Conservation (phyloP, 2,329 filamentous ascomycete species). For the Hortaea sp. region DNA sequence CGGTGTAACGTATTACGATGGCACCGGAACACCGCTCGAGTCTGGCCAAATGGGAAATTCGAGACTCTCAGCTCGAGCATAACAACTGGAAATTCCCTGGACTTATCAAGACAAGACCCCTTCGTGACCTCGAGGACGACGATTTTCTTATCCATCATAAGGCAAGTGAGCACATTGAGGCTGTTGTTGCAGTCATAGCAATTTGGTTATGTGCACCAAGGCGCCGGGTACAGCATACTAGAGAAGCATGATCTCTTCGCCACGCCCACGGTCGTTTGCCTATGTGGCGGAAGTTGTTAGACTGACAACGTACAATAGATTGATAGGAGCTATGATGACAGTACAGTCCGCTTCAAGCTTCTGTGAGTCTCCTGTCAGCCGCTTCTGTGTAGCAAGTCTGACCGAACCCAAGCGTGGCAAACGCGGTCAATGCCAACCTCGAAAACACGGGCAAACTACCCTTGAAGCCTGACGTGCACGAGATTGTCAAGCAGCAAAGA, state of each 20-base stretch:
- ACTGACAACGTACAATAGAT: constrained; percentile 10
- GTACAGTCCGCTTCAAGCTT: constrained; percentile 25
- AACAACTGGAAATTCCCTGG: constrained; percentile 23
- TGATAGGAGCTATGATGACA: constrained; percentile 26
- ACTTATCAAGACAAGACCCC: constrained; percentile 18
- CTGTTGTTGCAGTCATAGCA: no score
- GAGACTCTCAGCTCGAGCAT: constrained; percentile 24
- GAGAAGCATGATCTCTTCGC: neutral
- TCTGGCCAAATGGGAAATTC: constrained; percentile 11
- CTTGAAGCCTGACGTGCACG: constrained; percentile 14
- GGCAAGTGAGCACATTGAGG: constrained; percentile 2
- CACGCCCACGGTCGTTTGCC: no score
- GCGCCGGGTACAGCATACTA: no score
- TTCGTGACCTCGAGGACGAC: constrained; percentile 22
- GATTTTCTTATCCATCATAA: constrained; percentile 25
- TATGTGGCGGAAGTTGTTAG: no score
- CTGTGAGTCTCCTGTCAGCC: constrained; percentile 11
- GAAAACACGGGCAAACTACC: constrained; percentile 19
- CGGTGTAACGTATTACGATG: no score
- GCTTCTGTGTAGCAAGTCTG: neutral
- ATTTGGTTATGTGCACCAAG: no score
- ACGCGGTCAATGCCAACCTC: constrained; percentile 20
- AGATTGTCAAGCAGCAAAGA: constrained; percentile 18
- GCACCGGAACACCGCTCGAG: no score
- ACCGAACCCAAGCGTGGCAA: constrained; percentile 12